Percentiles rank a stretch among this genome's conserved stretches.
phyloP scores from a whole-genome alignment of 352 stramenopile species.

The Globisporangium heterothallicum region DNA sequence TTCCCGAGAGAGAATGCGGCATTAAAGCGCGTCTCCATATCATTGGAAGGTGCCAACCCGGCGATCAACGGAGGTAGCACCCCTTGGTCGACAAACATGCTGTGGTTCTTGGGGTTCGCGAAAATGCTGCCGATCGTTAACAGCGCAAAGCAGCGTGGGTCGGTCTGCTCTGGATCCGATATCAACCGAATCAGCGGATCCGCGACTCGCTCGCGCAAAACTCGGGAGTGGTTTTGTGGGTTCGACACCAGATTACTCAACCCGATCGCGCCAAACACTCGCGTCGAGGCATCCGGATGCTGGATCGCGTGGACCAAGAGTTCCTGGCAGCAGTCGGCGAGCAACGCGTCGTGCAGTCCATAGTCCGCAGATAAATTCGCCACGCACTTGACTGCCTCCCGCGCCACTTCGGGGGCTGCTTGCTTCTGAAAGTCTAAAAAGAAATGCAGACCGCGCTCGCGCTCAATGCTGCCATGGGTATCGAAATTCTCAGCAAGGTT shows the following conservation, averaged over 20 bases:
- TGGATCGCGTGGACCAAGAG: conserved; percentile 73
- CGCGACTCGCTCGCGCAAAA: conserved; percentile 62
- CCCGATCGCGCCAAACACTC: conserved; percentile 85
- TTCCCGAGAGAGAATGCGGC: conserved; percentile 92
- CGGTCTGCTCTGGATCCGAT: conserved; percentile 24
- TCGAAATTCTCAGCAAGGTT: conserved; percentile 92
- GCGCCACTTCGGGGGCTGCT: conserved; percentile 26
- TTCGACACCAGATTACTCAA: conserved; percentile 90
- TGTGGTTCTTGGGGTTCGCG: conserved; percentile 55
- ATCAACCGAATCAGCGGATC: conserved; percentile 53
- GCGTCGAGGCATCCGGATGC: conserved; percentile 53
- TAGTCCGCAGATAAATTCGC: conserved; percentile 80
- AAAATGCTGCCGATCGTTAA: conserved; percentile 85
- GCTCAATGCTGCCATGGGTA: conserved; percentile 81
- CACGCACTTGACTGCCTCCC: conserved; percentile 72
- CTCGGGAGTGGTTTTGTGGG: conserved; percentile 63
- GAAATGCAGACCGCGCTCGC: conserved; percentile 69
- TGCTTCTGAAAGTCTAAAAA: conserved; percentile 62
- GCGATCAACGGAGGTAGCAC: conserved; percentile 69
- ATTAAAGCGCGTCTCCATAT: conserved; percentile 92
- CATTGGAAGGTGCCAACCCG: conserved; percentile 50
- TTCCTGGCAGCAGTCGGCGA: conserved; percentile 74
- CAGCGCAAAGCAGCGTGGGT: conserved; percentile 75
- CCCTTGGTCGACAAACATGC: conserved; percentile 57
- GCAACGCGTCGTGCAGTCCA: conserved; percentile 76